Base-by-base conservation (phyloP, 805 yeast genomes). In the Kodamaea kaohsiungensis region DNA sequence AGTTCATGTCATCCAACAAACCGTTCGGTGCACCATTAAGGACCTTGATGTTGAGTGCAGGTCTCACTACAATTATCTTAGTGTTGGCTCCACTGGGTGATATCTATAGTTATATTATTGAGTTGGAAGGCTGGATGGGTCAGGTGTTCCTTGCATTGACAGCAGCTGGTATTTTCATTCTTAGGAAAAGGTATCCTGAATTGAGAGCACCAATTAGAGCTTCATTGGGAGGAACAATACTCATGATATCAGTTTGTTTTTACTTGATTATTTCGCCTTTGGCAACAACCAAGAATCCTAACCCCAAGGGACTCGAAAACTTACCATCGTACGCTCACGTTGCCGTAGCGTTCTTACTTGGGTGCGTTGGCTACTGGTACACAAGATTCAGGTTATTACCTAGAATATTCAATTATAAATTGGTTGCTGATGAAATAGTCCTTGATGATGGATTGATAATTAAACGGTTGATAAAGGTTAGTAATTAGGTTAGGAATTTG, bases 401-500 rank as follows among this genome's bases (percentile, higher is more conserved):
- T 0, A 59, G 67, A 56, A 8, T 75, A 0, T 75, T 79, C 6
- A 68, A 71, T 0, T 87, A 87, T 60, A 66, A 66, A 4, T 63
- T 87, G 27, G 68, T 70, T 6, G 73, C 75, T 7, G 77, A 71
- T 48, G 75, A 73, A 2, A 61, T 68, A 3, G 67, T 63, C 19
- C 69, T 82, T 49, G 74, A 77, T 1, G 91, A 87, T 65, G 91
- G 91, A 0, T 66, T 86, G 50, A 72, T 71, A 4, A 73, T 85
- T 1, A 84, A 82, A 57, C 66, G 69, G 57, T 87, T 91, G 91
- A 69, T 66, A 45, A 33, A 48, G 46, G 33, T 50, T n/a, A 25
- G 45, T 40, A 40, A 30, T 30, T 30, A 30, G 35, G 10, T 30
- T 30, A 5, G 35, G 35, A 8, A 9, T 5, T 30, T 30, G 35